Evolutionary conservation across 768 basidiomycete genomes (phyloP).

Genomic region (Tephrocybe sp.): DNA sequence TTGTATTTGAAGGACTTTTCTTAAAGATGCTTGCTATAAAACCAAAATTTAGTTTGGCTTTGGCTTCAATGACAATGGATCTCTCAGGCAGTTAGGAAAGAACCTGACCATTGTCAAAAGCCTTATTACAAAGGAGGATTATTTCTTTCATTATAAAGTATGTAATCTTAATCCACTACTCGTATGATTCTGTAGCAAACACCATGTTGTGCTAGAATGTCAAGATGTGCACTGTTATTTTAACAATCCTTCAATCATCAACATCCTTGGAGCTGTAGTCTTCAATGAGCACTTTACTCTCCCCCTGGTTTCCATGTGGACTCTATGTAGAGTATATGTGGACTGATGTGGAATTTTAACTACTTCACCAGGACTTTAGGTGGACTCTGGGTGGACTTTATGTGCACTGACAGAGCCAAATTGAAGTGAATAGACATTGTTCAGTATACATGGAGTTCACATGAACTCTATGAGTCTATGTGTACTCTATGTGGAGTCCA

Average conservation of each 20-base stretch:
- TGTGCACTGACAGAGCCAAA: too few species aligned
- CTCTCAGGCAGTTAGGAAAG: neutral
- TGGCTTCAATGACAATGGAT: neutral
- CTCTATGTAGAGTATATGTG: too few species aligned
- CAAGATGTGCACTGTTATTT: neutral
- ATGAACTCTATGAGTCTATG: too few species aligned
- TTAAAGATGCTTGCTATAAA: neutral
- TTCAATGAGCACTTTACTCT: conserved; percentile 10
- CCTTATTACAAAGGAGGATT: neutral
- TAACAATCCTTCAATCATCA: conserved; percentile 6
- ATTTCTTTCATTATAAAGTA: conserved; percentile 8
- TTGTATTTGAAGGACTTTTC: neutral
- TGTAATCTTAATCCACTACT: neutral
- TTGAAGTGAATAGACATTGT: too few species aligned
- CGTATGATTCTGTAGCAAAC: too few species aligned
- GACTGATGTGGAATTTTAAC: too few species aligned
- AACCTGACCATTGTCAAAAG: neutral
- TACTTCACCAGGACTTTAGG: too few species aligned
- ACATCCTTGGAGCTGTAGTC: conserved; percentile 1
- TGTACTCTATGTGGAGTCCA: too few species aligned
- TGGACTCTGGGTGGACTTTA: too few species aligned
- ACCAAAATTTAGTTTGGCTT: neutral
- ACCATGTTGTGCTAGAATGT: too few species aligned
- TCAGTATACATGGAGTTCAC: too few species aligned
- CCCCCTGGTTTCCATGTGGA: too few species aligned